Conservation (phyloP, 2,329 filamentous ascomycete genomes). For the Helotiales sp. region DNA sequence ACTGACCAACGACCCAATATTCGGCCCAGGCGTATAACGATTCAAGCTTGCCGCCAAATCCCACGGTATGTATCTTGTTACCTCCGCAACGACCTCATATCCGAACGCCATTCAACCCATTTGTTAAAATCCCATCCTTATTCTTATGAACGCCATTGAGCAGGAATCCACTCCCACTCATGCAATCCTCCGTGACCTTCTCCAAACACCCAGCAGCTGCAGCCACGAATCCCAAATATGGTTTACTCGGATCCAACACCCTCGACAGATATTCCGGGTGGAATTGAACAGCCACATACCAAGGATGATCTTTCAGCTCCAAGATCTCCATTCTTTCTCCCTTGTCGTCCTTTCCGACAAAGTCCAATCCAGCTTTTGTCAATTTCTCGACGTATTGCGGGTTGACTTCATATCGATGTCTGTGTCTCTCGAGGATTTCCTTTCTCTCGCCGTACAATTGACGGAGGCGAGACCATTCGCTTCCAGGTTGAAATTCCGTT, state of each 20-base stretch:
- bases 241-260: conserved; percentile 71
- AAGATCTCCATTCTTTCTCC: conserved; percentile 81
- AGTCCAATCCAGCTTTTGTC: conserved; percentile 67
- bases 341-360: conserved; percentile 77
- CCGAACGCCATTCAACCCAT: too few relatives aligned
- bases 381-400: conserved; percentile 71
- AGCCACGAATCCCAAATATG: conserved; percentile 83
- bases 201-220: conserved; percentile 50
- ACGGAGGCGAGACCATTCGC: conserved; percentile 77
- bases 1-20: too few relatives aligned
- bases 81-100: too few relatives aligned
- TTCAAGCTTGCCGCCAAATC: too few relatives aligned
- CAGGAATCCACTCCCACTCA: too few relatives aligned
- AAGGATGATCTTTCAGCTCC: conserved; percentile 81
- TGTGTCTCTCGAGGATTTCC: conserved; percentile 71
- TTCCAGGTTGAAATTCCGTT: conserved; percentile 72
- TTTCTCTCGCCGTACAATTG: conserved; percentile 65
- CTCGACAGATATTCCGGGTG: conserved; percentile 84
- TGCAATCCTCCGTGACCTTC: conserved; percentile 26
- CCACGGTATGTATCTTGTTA: too few relatives aligned
- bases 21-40: too few relatives aligned
- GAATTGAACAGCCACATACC: conserved; percentile 83
- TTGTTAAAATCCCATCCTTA: too few relatives aligned
- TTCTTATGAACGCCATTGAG: too few relatives aligned
- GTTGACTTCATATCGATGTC: conserved; percentile 91